These are phyloP conservation scores for Trichoderma asperelloides DNA, from an alignment of 495 filamentous ascomycete species.

Conservation along the genomic window DNA sequence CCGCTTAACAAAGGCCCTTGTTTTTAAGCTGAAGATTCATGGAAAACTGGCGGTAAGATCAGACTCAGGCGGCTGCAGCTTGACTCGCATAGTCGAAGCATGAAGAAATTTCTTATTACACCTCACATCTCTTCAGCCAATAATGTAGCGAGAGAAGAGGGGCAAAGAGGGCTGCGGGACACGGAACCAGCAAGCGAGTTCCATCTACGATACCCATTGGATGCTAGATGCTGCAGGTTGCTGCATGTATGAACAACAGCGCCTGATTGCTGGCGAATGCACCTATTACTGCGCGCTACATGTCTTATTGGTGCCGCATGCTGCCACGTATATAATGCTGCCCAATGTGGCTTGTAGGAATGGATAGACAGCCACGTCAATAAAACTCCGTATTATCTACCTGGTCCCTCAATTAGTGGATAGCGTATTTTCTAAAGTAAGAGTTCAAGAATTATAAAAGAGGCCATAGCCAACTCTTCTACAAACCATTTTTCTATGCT, in stretches of 20 bases:
- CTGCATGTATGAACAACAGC: constrained; percentile 3
- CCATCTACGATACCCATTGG: background rate
- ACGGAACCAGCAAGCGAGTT: background rate
- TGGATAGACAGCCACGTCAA: background rate
- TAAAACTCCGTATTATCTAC: background rate
- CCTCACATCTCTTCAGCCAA: no score
- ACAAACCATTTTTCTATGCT: background rate
- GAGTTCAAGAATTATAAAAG: background rate
- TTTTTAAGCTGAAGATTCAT: no score
- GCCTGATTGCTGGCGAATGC: background rate
- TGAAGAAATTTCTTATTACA: no score
- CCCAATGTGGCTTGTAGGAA: background rate
- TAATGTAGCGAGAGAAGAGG: background rate
- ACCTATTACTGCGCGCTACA: constrained; percentile 2
- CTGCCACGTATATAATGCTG: background rate
- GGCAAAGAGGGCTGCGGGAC: background rate
- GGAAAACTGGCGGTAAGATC: no score
- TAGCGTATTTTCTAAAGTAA: background rate
- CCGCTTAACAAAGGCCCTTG: no score
- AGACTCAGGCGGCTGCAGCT: no score
- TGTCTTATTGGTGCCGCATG: background rate
- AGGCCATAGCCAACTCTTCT: background rate
- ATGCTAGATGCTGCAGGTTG: background rate
- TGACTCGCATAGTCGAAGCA: no score
- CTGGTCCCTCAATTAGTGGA: background rate